Evolutionary conservation across 2,329 filamentous ascomycete genomes (phyloP).

Genomic region (Golovinomyces cichoracearum): DNA sequence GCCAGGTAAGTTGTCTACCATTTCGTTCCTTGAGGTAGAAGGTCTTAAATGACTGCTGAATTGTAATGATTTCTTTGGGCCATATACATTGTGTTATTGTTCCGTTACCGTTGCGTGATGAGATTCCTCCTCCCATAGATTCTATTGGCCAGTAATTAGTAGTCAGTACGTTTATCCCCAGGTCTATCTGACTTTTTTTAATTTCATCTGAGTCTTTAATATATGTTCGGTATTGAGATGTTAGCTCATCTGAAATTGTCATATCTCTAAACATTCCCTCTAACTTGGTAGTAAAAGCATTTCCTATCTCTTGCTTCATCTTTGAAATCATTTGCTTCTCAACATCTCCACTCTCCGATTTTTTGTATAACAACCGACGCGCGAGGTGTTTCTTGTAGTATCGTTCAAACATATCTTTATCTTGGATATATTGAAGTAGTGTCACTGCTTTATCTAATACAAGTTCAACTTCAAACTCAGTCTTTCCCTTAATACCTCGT

Average conservation of each 20-base stretch:
- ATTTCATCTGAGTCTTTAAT: slow-evolving; percentile 26
- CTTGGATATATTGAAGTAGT: slow-evolving; percentile 62
- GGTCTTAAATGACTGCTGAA: slow-evolving; percentile 65
- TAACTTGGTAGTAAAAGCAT: slow-evolving; percentile 74
- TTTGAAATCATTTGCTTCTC: slow-evolving; percentile 89
- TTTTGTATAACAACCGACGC: slow-evolving; percentile 61
- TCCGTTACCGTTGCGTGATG: slow-evolving; percentile 25
- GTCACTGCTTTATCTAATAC: slow-evolving; percentile 75
- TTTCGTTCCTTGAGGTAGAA: slow-evolving; percentile 75
- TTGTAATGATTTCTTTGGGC: slow-evolving; percentile 42
- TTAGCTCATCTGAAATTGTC: slow-evolving; percentile 62
- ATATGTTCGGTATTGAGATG: slow-evolving; percentile 47
- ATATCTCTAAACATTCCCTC: slow-evolving; percentile 98
- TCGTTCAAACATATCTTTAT: slow-evolving; percentile 83
- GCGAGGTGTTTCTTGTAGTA: slow-evolving; percentile 97
- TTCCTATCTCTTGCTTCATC: slow-evolving; percentile 92
- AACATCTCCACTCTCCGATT: slow-evolving; percentile 70
- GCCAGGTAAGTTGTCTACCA: slow-evolving; percentile 70
- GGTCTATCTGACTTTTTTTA: slow-evolving; percentile 40
- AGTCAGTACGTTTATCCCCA: slow-evolving; percentile 65
- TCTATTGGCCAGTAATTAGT: slow-evolving; percentile 91
- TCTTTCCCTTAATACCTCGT: slow-evolving; percentile 78
- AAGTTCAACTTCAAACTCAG: slow-evolving; percentile 59
- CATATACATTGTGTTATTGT: slow-evolving; percentile 35
- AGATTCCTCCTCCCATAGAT: slow-evolving; percentile 39